Conservation (phyloP, 345 rosid genomes). For the Eucalyptus marginata region DNA sequence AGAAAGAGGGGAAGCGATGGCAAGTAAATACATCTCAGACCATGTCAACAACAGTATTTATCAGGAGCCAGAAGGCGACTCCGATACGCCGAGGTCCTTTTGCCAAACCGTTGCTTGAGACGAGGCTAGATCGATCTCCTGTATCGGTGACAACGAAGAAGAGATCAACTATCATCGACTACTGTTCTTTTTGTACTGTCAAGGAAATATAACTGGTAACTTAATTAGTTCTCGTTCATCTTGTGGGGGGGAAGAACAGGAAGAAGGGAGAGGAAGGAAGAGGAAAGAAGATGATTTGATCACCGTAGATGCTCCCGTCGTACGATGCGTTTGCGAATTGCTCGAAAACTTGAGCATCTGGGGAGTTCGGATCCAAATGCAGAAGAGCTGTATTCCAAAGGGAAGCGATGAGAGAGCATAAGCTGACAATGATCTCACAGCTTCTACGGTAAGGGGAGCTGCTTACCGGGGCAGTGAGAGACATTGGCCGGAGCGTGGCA, state of each 20-base stretch:
- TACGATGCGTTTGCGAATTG: not conserved
- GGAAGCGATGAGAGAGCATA: not conserved
- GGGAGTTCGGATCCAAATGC: not conserved
- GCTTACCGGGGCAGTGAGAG: conserved; percentile 58
- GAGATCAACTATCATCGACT: not conserved
- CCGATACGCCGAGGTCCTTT: not conserved
- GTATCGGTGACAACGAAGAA: not conserved
- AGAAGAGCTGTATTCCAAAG: not conserved
- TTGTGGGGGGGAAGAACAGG: not conserved
- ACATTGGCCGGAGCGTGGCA: conserved; percentile 57
- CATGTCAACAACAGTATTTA: not conserved
- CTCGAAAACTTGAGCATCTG: not conserved
- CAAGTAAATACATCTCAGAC: not conserved
- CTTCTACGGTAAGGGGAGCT: not conserved
- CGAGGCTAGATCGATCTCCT: not conserved
- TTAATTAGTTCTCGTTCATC: not conserved
- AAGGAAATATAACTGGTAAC: not conserved
- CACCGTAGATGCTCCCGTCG: not conserved
- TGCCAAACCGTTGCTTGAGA: not conserved
- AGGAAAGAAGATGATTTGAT: not conserved
- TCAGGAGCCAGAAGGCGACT: not conserved
- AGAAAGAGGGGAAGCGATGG: not conserved
- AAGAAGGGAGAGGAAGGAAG: not conserved
- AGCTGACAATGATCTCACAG: not conserved
- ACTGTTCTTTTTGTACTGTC: not conserved